phyloP scores from a whole-genome alignment of 306 rosid genomes.

The Boehmeria nivea region DNA sequence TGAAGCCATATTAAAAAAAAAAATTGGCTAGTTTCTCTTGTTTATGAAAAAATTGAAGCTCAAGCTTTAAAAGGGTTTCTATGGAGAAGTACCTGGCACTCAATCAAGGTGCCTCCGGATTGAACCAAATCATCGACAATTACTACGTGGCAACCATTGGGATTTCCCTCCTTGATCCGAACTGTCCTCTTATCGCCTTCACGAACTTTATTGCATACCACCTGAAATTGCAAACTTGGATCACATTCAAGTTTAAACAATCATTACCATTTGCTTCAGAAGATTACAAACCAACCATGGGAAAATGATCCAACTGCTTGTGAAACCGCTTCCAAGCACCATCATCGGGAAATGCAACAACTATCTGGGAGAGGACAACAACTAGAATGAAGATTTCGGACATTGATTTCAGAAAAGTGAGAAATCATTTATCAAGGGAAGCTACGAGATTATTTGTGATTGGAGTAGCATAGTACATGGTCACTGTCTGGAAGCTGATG shows the following conservation, averaged over 20 bases:
- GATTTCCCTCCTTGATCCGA: constrained; percentile 86
- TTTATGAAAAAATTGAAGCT: background rate
- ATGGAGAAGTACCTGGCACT: constrained; percentile 65
- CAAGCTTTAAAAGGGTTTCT: constrained; percentile 5
- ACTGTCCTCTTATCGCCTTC: constrained; percentile 94
- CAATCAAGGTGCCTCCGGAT: constrained; percentile 93
- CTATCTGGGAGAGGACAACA: constrained; percentile 49
- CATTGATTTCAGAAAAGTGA: constrained; percentile 6
- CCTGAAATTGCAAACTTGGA: constrained; percentile 37
- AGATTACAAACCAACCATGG: constrained; percentile 47
- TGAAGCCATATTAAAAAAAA: background rate
- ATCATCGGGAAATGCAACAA: constrained; percentile 94
- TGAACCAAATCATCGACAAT: constrained; percentile 98
- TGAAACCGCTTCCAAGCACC: constrained; percentile 99
- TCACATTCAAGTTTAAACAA: constrained; percentile 4
- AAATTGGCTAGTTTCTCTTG: background rate
- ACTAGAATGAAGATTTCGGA: constrained; percentile 4
- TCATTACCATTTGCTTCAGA: constrained; percentile 3
- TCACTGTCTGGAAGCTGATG: constrained; percentile 73
- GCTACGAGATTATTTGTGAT: background rate
- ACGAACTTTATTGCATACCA: constrained; percentile 87
- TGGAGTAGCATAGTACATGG: constrained; percentile 34
- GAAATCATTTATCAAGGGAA: background rate
- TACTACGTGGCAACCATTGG: constrained; percentile 81
- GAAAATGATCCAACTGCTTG: constrained; percentile 72